Conservation (phyloP, 768 basidiomycete species). For the Leccinum incarnatum region DNA sequence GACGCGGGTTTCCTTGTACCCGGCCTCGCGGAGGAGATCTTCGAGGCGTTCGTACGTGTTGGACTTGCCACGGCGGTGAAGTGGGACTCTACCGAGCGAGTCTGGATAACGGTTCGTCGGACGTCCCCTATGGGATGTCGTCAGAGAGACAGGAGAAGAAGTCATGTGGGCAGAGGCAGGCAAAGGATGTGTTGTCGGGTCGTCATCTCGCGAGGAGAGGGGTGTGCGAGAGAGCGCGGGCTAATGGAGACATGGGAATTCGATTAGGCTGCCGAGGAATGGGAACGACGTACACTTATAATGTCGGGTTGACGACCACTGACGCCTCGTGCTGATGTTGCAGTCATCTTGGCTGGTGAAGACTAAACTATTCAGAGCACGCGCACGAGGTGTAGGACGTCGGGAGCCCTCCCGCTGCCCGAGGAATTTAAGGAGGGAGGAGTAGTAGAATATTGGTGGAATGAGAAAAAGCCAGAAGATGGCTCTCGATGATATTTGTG, state of each 20-base stretch:
- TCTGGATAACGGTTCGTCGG: slow-evolving; percentile 52
- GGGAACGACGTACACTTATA: slow-evolving; percentile 13
- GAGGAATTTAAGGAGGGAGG: neutral
- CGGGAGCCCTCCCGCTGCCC: slow-evolving; percentile 3
- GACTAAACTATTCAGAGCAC: neutral
- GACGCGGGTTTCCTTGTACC: slow-evolving; percentile 89
- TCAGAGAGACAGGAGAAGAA: slow-evolving; percentile 33
- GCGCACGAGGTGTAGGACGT: slow-evolving; percentile 6
- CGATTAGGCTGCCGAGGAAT: slow-evolving; percentile 9
- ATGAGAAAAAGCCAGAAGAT: neutral
- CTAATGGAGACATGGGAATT: slow-evolving; percentile 12
- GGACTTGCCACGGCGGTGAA: slow-evolving; percentile 77
- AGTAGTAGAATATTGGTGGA: neutral
- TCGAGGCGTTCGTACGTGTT: slow-evolving; percentile 82
- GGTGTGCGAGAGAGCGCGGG: slow-evolving; percentile 1
- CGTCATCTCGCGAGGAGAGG: slow-evolving; percentile 8
- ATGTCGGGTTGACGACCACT: slow-evolving; percentile 12
- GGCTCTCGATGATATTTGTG: neutral
- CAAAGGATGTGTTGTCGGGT: slow-evolving; percentile 9
- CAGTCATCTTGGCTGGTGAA: slow-evolving; percentile 17
- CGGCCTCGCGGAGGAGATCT: slow-evolving; percentile 81
- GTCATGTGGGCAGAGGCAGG: slow-evolving; percentile 6
- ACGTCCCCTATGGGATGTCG: slow-evolving; percentile 45
- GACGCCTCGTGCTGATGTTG: slow-evolving; percentile 9
- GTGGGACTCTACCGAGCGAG: slow-evolving; percentile 61